Conservation (phyloP, 2,329 filamentous ascomycete species). For the Penicillium sp. region DNA sequence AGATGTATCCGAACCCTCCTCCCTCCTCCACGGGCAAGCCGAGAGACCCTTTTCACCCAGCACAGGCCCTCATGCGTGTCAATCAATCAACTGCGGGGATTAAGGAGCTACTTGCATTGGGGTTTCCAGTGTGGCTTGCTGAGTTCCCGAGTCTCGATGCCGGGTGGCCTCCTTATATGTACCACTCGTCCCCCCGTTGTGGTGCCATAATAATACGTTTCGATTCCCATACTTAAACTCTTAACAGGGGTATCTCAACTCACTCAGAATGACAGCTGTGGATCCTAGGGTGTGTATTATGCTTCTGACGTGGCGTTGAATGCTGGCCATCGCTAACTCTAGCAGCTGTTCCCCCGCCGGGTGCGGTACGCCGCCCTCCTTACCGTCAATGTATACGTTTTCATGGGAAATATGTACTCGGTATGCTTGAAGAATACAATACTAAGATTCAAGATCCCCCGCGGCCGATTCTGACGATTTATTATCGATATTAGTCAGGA, state of each 20-base stretch:
- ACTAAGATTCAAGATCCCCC: too few relatives aligned
- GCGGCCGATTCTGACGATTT: slow-evolving; percentile 9
- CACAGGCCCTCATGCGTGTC: slow-evolving; percentile 2
- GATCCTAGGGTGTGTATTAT: slow-evolving; percentile 25
- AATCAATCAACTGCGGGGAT: slow-evolving; percentile 7
- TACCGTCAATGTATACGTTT: slow-evolving; percentile 33
- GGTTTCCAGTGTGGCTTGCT: slow-evolving; percentile 3
- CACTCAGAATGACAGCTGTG: slow-evolving; percentile 16
- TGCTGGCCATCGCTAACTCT: slow-evolving; percentile 5
- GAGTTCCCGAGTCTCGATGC: slow-evolving; percentile 4
- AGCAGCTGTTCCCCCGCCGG: slow-evolving; percentile 27
- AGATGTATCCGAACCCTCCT: slow-evolving; percentile 15
- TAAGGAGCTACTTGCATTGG: neutral
- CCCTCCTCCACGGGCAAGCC: slow-evolving; percentile 13
- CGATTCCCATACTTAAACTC: slow-evolving; percentile 1
- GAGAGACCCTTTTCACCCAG: neutral
- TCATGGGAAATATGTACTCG: slow-evolving; percentile 36
- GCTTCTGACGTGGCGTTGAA: neutral
- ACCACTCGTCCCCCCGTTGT: neutral
- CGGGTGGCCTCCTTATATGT: slow-evolving; percentile 17
- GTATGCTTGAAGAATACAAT: slow-evolving; percentile 10
- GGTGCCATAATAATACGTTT: slow-evolving; percentile 12
- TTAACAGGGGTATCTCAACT: neutral
- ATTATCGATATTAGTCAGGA: slow-evolving; percentile 20
- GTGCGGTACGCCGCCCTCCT: slow-evolving; percentile 31